Conservation (phyloP, 768 basidiomycete genomes). For the Hortiboletus flavorubellus region DNA sequence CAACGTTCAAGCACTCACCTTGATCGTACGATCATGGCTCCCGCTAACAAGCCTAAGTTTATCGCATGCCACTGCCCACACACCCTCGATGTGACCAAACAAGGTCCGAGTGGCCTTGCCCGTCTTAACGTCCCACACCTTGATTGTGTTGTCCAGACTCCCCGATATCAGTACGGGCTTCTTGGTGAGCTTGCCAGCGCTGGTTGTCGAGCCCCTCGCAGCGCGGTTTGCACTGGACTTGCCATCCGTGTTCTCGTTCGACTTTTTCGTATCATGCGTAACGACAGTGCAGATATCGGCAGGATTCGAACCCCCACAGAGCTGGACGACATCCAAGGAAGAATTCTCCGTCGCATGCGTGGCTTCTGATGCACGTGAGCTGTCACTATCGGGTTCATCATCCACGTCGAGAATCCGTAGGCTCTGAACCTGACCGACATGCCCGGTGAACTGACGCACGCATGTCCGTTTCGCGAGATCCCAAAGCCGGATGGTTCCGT, state of each 20-base stretch:
- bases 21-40: slow-evolving; percentile 96
- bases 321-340: slow-evolving; percentile 14
- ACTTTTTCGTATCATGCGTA: slow-evolving; percentile 22
- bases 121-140: slow-evolving; percentile 91
- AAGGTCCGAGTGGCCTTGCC: slow-evolving; percentile 76
- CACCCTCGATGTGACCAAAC: slow-evolving; percentile 98
- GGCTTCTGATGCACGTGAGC: slow-evolving; percentile 8
- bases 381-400: slow-evolving; percentile 37
- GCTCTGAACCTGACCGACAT: slow-evolving; percentile 93
- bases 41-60: slow-evolving; percentile 88
- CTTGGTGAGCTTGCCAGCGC: slow-evolving; percentile 28
- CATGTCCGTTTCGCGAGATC: slow-evolving; percentile 80
- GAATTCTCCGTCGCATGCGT: slow-evolving; percentile 15
- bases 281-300: slow-evolving; percentile 30
- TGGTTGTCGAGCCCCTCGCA: neutral
- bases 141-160: slow-evolving; percentile 92
- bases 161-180: slow-evolving; percentile 84
- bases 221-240: slow-evolving; percentile 3
- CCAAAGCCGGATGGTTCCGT: slow-evolving; percentile 92
- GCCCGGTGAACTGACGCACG: slow-evolving; percentile 80
- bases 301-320: slow-evolving; percentile 9
- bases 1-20: slow-evolving; percentile 48
- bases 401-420: slow-evolving; percentile 74
- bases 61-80: slow-evolving; percentile 94
- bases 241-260: slow-evolving; percentile 14